Conservation (phyloP, 306 rosid species). For the Glycine tomentella region DNA sequence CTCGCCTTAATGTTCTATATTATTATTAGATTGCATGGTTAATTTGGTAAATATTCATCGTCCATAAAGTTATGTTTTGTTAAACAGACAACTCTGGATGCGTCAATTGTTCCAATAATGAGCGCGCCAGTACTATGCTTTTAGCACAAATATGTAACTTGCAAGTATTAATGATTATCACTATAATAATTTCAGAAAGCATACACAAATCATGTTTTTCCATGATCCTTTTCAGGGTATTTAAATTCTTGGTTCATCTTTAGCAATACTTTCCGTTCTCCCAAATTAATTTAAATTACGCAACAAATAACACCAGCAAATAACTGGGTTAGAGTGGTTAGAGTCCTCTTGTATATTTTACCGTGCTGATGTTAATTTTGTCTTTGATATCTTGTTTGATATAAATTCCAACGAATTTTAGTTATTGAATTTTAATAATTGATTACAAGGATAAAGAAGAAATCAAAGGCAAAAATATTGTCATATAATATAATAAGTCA, state of each 20-base stretch:
- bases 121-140: background rate
- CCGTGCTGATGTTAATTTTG: too few relatives aligned
- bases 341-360: too few relatives aligned
- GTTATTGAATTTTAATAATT: background rate
- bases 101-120: conserved; percentile 10
- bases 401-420: background rate
- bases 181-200: conserved; percentile 1
- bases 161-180: conserved; percentile 19
- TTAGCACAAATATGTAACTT: background rate
- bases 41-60: background rate
- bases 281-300: background rate
- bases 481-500: background rate
- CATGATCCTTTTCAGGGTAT: background rate
- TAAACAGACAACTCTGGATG: background rate
- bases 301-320: background rate
- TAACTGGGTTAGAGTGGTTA: background rate
- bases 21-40: background rate
- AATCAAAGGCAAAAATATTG: background rate
- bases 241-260: background rate
- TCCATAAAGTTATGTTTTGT: background rate
- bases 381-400: background rate
- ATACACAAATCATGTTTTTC: conserved; percentile 6
- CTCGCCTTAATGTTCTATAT: background rate
- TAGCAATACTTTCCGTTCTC: background rate
- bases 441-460: background rate